These are phyloP conservation scores for Metschnikowia henanensis DNA, from an alignment of 805 yeast species.

Conservation along the genomic window DNA sequence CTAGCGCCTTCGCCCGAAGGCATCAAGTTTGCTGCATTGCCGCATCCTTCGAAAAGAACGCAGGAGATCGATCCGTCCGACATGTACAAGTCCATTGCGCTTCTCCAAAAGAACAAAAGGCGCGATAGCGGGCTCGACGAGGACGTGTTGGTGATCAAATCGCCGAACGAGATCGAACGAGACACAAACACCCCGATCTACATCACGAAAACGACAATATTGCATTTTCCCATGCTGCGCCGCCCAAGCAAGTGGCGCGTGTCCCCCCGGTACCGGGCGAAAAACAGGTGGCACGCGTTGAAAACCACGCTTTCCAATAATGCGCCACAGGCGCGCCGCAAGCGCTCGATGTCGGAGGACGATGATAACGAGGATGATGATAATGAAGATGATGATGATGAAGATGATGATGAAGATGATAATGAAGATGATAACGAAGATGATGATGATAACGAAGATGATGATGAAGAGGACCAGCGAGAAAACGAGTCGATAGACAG, in stretches of 20 bases:
- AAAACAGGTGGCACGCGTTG: slow-evolving; percentile 22
- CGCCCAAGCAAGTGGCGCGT: slow-evolving; percentile 12
- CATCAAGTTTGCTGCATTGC: slow-evolving; percentile 61
- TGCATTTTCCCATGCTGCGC: slow-evolving; percentile 5
- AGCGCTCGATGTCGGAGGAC: slow-evolving; percentile 1
- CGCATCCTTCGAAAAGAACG: slow-evolving; percentile 47
- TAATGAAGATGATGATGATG: slow-evolving; percentile 5
- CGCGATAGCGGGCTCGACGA: slow-evolving; percentile 46
- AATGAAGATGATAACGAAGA: slow-evolving; percentile 8
- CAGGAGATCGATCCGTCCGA: slow-evolving; percentile 69
- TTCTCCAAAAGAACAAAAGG: slow-evolving; percentile 57
- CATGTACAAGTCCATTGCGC: slow-evolving; percentile 78
- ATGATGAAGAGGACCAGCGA: background rate
- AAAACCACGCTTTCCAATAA: slow-evolving; percentile 26
- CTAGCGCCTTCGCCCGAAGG: slow-evolving; percentile 21
- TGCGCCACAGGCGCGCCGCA: slow-evolving; percentile 7
- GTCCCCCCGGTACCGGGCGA: slow-evolving; percentile 5
- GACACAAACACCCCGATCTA: slow-evolving; percentile 35
- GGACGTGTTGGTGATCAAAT: slow-evolving; percentile 72
- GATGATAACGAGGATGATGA: background rate
- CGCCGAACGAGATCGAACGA: slow-evolving; percentile 72
- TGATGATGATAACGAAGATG: background rate
- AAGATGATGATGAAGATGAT: slow-evolving; percentile 5
- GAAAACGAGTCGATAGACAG: slow-evolving; percentile 17
- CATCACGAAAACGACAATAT: slow-evolving; percentile 23